Percentiles rank a stretch among this genome's conserved stretches.
Conservation (phyloP, 2,329 filamentous ascomycete species). For the Pseudogymnoascus sp. region DNA sequence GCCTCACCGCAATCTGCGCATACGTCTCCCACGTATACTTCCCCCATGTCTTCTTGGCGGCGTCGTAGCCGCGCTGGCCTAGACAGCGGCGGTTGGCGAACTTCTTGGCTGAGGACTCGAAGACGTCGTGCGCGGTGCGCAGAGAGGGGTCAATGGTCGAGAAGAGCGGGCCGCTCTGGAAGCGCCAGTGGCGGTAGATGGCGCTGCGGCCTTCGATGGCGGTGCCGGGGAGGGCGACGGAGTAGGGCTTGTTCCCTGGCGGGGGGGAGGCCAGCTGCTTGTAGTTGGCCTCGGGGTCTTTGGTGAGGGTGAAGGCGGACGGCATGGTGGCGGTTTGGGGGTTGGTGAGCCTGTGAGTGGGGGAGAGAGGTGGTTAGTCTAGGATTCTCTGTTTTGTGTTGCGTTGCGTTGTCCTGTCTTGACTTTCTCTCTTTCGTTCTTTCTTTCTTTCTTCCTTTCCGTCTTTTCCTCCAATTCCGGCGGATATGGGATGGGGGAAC, state of each 20-base stretch:
- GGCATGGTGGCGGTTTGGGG: not conserved
- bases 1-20: constrained; percentile 64
- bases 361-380: not conserved
- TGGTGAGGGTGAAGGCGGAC: not conserved
- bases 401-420: too few relatives aligned
- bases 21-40: constrained; percentile 82
- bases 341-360: not conserved
- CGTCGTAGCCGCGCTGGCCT: constrained; percentile 72
- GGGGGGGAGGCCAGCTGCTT: constrained; percentile 20
- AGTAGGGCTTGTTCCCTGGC: constrained; percentile 50
- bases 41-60: constrained; percentile 60
- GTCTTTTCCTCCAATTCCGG: not conserved
- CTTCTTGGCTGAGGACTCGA: constrained; percentile 58
- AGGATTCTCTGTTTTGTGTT: too few relatives aligned
- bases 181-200: constrained; percentile 78
- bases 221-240: constrained; percentile 66
- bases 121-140: constrained; percentile 69
- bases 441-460: not conserved
- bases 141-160: constrained; percentile 62
- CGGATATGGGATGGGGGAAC: too few relatives aligned
- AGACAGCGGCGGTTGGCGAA: constrained; percentile 64
- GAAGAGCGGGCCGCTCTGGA: constrained; percentile 61
- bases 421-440: not conserved
- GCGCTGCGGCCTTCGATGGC: constrained; percentile 62
- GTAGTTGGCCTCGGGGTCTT: constrained; percentile 21